These are phyloP conservation scores for Globisporangium irregulare DNA, from an alignment of 352 stramenopile genomes.

Conservation along the genomic window DNA sequence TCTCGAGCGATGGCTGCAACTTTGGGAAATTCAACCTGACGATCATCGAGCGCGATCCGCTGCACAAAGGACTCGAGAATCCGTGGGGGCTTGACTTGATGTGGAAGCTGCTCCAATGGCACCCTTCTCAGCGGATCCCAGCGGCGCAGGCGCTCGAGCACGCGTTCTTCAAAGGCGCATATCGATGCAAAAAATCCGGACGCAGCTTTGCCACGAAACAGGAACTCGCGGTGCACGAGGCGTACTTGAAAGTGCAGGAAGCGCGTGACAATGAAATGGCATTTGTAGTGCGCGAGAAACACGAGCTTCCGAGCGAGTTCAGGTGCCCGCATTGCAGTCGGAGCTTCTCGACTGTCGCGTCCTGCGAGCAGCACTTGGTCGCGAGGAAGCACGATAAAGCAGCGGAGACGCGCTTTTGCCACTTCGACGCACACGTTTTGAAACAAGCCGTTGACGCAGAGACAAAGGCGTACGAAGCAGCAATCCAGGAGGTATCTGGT, in stretches of 20 bases:
- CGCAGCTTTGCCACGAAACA: constrained; percentile 60
- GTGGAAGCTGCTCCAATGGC: constrained; percentile 92
- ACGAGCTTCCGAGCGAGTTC: constrained; percentile 50
- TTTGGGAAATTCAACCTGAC: constrained; percentile 91
- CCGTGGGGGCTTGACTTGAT: constrained; percentile 89
- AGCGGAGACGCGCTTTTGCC: constrained; percentile 46
- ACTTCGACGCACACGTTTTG: constrained; percentile 37
- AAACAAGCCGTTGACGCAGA: constrained; percentile 22
- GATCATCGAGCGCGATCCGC: constrained; percentile 87
- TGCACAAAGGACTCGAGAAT: constrained; percentile 87
- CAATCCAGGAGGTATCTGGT: neutral
- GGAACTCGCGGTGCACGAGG: constrained; percentile 59
- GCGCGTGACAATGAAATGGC: constrained; percentile 45
- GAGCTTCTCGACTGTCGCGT: constrained; percentile 56
- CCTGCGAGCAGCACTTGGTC: constrained; percentile 54
- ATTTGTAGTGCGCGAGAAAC: constrained; percentile 51
- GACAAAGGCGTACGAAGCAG: constrained; percentile 17
- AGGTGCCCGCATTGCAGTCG: constrained; percentile 60
- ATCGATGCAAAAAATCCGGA: constrained; percentile 56
- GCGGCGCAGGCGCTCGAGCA: constrained; percentile 74
- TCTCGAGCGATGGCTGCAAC: constrained; percentile 80
- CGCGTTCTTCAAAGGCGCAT: constrained; percentile 85
- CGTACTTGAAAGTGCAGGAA: constrained; percentile 57
- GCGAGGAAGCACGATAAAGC: constrained; percentile 39
- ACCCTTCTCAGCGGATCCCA: constrained; percentile 88